phyloP scores from a whole-genome alignment of 495 filamentous ascomycete species.

The Xylaria bambusicola region DNA sequence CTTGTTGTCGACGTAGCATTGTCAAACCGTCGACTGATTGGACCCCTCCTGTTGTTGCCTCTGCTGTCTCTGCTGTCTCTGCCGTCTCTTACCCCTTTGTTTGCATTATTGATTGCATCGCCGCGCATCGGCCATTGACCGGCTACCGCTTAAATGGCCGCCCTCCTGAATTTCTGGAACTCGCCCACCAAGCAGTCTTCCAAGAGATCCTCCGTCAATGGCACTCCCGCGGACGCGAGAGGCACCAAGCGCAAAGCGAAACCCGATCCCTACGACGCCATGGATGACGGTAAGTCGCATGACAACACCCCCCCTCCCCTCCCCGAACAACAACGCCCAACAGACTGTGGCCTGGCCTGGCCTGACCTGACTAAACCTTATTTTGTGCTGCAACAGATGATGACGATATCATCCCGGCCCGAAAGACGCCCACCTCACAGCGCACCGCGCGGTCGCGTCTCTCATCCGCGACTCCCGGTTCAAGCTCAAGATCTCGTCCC shows the following conservation, averaged over 20 bases:
- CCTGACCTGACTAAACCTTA: too few relatives aligned
- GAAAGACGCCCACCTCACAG: constrained; percentile 22
- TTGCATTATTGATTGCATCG: constrained; percentile 9
- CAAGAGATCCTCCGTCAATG: constrained; percentile 18
- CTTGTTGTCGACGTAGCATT: not conserved
- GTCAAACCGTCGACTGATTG: too few relatives aligned
- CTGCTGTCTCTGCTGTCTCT: not conserved
- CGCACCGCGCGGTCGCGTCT: constrained; percentile 28
- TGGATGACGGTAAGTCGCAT: constrained; percentile 34
- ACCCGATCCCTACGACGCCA: constrained; percentile 32
- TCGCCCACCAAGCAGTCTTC: not conserved
- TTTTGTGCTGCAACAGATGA: constrained; percentile 9
- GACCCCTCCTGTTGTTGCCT: not conserved
- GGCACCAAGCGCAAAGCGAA: constrained; percentile 34
- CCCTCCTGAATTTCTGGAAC: constrained; percentile 10
- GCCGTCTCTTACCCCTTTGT: not conserved
- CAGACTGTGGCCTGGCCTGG: too few relatives aligned
- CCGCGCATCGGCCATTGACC: constrained; percentile 5
- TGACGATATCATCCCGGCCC: constrained; percentile 20
- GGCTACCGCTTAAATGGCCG: constrained; percentile 1
- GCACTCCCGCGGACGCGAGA: constrained; percentile 17
- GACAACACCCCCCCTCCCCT: too few relatives aligned
- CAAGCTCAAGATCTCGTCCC: constrained; percentile 19
- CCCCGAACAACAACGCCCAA: too few relatives aligned
- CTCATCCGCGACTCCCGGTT: constrained; percentile 26